phyloP scores from a whole-genome alignment of 2,329 filamentous ascomycete genomes.

The Acrodontium crateriforme region DNA sequence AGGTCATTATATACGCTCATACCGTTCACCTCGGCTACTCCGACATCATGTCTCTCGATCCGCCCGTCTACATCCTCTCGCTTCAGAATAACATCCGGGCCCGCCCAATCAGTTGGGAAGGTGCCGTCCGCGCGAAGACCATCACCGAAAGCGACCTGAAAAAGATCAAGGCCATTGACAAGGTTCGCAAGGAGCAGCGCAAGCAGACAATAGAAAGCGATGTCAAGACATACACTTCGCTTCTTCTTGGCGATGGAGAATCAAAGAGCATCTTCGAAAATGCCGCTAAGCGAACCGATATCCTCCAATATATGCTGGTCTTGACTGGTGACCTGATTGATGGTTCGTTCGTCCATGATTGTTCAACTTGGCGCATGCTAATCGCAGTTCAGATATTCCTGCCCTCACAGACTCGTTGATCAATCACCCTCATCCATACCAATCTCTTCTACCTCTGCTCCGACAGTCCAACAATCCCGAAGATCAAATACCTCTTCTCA shows the following conservation, averaged over 20 bases:
- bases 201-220: conserved; percentile 70
- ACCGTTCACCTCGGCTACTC: too few species aligned
- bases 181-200: conserved; percentile 83
- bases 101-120: conserved; percentile 94
- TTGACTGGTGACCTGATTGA: conserved; percentile 77
- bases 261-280: conserved; percentile 69
- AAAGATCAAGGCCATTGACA: conserved; percentile 94
- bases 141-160: conserved; percentile 88
- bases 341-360: conserved; percentile 37
- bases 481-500: conserved; percentile 78
- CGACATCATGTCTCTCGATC: conserved; percentile 74
- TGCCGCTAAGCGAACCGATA: conserved; percentile 72
- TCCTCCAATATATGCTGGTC: conserved; percentile 90
- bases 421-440: conserved; percentile 52
- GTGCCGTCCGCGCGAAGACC: conserved; percentile 81
- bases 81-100: conserved; percentile 95
- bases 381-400: conserved; percentile 53
- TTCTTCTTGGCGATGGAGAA: conserved; percentile 59
- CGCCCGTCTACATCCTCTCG: conserved; percentile 73
- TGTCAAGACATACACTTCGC: conserved; percentile 60
- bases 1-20: too few species aligned
- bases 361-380: conserved; percentile 10
- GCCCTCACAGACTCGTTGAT: conserved; percentile 63
- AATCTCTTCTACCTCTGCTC: conserved; percentile 73
- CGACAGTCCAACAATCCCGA: conserved; percentile 71